phyloP scores from a whole-genome alignment of 495 filamentous ascomycete species.

The Annulohypoxylon nitens region DNA sequence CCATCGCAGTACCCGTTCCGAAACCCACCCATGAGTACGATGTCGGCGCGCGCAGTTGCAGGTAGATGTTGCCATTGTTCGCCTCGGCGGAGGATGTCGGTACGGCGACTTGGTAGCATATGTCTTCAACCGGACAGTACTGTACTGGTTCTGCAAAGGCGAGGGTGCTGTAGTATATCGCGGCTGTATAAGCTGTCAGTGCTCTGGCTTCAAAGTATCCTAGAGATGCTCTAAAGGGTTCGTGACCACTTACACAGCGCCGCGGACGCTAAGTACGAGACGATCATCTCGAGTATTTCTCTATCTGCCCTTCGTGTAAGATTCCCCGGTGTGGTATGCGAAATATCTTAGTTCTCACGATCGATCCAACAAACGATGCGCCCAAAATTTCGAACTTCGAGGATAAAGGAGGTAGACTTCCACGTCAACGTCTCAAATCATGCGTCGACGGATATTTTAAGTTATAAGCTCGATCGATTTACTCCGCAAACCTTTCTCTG shows the following conservation, averaged over 20 bases:
- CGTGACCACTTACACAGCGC: conserved; percentile 43
- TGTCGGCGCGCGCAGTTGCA: conserved; percentile 73
- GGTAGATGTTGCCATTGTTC: conserved; percentile 67
- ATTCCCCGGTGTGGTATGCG: neutral
- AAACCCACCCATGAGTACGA: conserved; percentile 73
- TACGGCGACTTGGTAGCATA: conserved; percentile 63
- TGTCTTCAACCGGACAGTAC: conserved; percentile 48
- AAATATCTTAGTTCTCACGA: neutral
- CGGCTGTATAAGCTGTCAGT: conserved; percentile 34
- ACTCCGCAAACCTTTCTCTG: neutral
- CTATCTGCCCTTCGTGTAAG: neutral
- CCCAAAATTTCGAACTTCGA: neutral
- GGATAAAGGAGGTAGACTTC: conserved; percentile 2
- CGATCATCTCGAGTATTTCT: conserved; percentile 19
- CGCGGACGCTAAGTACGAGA: conserved; percentile 22
- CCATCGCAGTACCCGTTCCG: conserved; percentile 73
- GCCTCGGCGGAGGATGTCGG: conserved; percentile 56
- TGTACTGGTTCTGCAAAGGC: conserved; percentile 38
- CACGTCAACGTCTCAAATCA: conserved; percentile 14
- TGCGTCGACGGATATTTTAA: conserved; percentile 17
- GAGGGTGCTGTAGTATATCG: conserved; percentile 37
- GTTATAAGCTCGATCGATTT: conserved; percentile 18
- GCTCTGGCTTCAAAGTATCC: neutral
- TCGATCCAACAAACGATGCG: neutral
- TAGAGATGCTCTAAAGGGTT: neutral